Percentiles rank a stretch among this genome's conserved stretches.
Evolutionary conservation across 768 basidiomycete species (phyloP).

Genomic region (Agaricus blazei): DNA sequence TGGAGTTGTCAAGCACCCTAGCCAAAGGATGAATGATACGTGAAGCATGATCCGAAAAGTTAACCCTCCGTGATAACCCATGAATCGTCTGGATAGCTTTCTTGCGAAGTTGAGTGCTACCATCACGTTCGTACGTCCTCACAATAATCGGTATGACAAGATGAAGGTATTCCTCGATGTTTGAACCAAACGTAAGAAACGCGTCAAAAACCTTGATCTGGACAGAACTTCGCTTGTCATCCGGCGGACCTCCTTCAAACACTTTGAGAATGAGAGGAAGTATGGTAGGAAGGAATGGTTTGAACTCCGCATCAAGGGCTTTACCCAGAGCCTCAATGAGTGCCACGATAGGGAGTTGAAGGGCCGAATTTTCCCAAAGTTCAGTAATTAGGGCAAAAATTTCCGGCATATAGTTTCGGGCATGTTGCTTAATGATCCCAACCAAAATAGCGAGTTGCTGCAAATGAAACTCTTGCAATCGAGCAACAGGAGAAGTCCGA

Average conservation of each 20-base stretch:
- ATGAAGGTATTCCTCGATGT: conserved; percentile 97
- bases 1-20: conserved; percentile 70
- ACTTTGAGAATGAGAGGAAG: conserved; percentile 87
- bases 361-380: conserved; percentile 79
- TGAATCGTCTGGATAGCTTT: conserved; percentile 90
- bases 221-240: conserved; percentile 73
- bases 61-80: conserved; percentile 84
- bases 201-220: conserved; percentile 94
- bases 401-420: conserved; percentile 85
- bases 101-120: conserved; percentile 70
- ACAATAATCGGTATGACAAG: conserved; percentile 95
- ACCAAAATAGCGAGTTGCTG: conserved; percentile 95
- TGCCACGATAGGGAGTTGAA: conserved; percentile 89
- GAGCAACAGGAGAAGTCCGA: conserved; percentile 69
- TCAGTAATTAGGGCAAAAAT: conserved; percentile 84
- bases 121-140: conserved; percentile 85
- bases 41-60: conserved; percentile 97
- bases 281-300: conserved; percentile 88
- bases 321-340: conserved; percentile 90
- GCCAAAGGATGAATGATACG: conserved; percentile 95
- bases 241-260: conserved; percentile 64
- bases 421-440: conserved; percentile 94
- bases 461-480: conserved; percentile 88
- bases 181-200: conserved; percentile 90
- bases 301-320: conserved; percentile 95